These are phyloP conservation scores for Andrographis paniculata DNA, from an alignment of 305 asterid species.

Conservation along the genomic window DNA sequence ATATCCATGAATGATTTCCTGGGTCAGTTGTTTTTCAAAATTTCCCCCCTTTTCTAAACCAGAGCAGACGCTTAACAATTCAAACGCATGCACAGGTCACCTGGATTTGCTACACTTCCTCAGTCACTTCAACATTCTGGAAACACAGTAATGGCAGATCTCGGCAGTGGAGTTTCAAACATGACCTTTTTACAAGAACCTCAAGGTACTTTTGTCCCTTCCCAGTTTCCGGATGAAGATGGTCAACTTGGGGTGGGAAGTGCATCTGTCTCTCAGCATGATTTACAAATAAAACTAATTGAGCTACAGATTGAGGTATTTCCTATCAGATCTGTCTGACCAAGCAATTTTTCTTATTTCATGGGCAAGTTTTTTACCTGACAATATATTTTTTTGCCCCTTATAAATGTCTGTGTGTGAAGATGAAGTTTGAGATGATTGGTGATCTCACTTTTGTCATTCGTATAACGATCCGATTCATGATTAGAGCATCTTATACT, in stretches of 20 bases:
- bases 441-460: no score
- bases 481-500: no score
- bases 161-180: constrained; percentile 25
- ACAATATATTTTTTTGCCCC: no score
- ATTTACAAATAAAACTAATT: constrained; percentile 27
- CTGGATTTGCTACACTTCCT: constrained; percentile 44
- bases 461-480: no score
- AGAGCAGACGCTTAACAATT: constrained; percentile 9
- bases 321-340: background rate
- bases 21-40: no score
- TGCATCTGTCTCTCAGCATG: constrained; percentile 22
- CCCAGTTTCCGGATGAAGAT: constrained; percentile 14
- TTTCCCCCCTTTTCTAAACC: background rate
- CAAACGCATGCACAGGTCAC: constrained; percentile 36
- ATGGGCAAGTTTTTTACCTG: no score
- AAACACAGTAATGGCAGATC: constrained; percentile 17
- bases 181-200: constrained; percentile 27
- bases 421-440: no score
- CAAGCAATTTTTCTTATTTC: no score
- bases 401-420: no score
- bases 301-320: constrained; percentile 44
- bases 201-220: constrained; percentile 8
- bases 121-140: constrained; percentile 26
- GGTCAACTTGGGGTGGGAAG: constrained; percentile 20
- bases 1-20: no score